Evolutionary conservation across 768 basidiomycete genomes (phyloP).

Genomic region (Cubamyces lactineus): DNA sequence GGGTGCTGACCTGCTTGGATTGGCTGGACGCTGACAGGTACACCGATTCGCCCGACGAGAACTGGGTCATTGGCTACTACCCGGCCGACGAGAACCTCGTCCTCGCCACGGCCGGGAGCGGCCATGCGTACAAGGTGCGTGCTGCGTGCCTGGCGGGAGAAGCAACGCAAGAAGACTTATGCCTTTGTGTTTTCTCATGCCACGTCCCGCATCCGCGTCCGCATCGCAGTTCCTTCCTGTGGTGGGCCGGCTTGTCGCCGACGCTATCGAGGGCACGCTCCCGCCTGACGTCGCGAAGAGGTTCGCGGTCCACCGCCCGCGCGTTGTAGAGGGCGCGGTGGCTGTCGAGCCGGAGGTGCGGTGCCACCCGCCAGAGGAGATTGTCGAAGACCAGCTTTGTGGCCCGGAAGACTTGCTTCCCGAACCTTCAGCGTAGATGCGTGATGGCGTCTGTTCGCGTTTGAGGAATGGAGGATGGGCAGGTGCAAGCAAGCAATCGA

Average conservation of each 20-base stretch:
- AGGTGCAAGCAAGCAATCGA: not conserved
- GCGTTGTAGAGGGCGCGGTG: not conserved
- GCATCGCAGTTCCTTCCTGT: constrained; percentile 77
- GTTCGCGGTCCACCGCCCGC: constrained; percentile 64
- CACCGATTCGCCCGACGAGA: constrained; percentile 80
- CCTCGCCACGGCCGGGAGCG: constrained; percentile 86
- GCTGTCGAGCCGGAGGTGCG: constrained; percentile 17
- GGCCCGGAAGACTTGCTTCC: constrained; percentile 46
- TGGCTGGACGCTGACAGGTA: constrained; percentile 58
- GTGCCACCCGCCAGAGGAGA: constrained; percentile 34
- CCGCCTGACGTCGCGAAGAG: constrained; percentile 52
- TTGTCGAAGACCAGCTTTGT: constrained; percentile 55
- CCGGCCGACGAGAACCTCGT: constrained; percentile 61
- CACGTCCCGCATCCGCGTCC: too few species aligned
- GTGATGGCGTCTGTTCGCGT: not conserved
- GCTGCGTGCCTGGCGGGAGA: not conserved
- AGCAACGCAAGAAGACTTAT: not conserved
- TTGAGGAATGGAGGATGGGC: not conserved
- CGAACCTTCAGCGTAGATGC: not conserved
- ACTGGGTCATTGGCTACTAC: constrained; percentile 88
- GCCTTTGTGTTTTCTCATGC: not conserved
- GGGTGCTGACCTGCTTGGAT: not conserved
- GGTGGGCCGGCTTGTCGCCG: constrained; percentile 76
- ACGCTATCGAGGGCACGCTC: constrained; percentile 68
- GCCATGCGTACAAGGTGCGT: constrained; percentile 82